A percentile compares a stretch with the other conserved stretches of the same genome.
Conservation (phyloP, 106 monocot genomes). For the Cymbidium sinense region DNA sequence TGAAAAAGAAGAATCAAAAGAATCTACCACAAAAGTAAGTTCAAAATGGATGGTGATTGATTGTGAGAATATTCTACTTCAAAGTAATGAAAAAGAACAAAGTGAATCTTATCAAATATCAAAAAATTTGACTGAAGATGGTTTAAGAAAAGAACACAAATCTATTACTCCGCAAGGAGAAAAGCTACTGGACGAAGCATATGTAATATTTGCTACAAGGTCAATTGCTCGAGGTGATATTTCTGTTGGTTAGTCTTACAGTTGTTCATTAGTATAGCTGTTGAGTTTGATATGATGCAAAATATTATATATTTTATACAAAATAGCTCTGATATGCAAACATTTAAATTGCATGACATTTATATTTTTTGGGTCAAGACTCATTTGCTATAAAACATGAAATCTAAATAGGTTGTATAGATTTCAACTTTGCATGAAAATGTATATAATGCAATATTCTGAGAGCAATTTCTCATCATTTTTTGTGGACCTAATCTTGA, state of each 20-base stretch:
- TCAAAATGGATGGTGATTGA: no score
- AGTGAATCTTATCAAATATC: no score
- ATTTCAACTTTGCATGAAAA: not conserved
- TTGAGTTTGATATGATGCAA: not conserved
- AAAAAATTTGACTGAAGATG: conserved; percentile 7
- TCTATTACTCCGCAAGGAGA: conserved; percentile 1
- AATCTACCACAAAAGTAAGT: not conserved
- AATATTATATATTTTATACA: not conserved
- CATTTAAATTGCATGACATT: not conserved
- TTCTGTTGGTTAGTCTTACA: conserved; percentile 33
- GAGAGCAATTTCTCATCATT: no score
- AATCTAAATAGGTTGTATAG: not conserved
- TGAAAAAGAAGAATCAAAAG: not conserved
- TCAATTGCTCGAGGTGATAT: conserved; percentile 3
- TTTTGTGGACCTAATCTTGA: no score
- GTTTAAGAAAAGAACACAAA: not conserved
- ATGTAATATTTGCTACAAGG: conserved; percentile 5
- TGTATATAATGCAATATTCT: no score
- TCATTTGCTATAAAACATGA: not conserved
- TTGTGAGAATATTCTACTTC: no score
- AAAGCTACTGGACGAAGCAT: not conserved
- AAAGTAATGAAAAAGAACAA: no score
- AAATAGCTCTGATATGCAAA: not conserved
- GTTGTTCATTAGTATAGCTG: not conserved
- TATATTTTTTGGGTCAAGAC: not conserved